Conservation (phyloP, 345 rosid species). For the Syzygium aromaticum region DNA sequence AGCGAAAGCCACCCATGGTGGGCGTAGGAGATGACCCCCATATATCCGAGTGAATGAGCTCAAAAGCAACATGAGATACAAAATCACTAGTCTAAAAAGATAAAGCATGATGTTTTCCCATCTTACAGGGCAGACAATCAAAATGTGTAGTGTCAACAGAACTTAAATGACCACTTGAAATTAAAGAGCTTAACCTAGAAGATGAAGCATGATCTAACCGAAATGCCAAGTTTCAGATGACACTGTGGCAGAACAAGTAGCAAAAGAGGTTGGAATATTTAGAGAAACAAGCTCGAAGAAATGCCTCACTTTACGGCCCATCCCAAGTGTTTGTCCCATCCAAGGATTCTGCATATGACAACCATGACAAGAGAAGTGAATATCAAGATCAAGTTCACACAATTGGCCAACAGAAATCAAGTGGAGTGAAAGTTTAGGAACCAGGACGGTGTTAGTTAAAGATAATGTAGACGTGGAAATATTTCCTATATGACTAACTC, state of each 20-base stretch:
- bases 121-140: neutral
- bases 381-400: neutral
- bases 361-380: neutral
- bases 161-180: neutral
- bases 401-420: too few relatives aligned
- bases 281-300: neutral
- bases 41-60: too few relatives aligned
- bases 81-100: neutral
- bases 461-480: neutral
- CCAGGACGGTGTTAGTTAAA: neutral
- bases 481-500: too few relatives aligned
- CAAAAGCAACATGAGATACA: neutral
- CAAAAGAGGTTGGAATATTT: too few relatives aligned
- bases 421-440: neutral
- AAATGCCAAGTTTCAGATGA: neutral
- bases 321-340: neutral
- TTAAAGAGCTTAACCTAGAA: neutral
- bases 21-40: neutral
- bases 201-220: neutral
- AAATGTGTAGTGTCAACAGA: neutral
- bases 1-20: neutral
- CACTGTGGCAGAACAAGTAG: neutral
- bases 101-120: neutral
- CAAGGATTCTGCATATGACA: neutral
- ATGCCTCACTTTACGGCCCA: accelerated